These are phyloP conservation scores for Phytophthora idaei DNA, from an alignment of 352 stramenopile genomes.

Conservation along the genomic window DNA sequence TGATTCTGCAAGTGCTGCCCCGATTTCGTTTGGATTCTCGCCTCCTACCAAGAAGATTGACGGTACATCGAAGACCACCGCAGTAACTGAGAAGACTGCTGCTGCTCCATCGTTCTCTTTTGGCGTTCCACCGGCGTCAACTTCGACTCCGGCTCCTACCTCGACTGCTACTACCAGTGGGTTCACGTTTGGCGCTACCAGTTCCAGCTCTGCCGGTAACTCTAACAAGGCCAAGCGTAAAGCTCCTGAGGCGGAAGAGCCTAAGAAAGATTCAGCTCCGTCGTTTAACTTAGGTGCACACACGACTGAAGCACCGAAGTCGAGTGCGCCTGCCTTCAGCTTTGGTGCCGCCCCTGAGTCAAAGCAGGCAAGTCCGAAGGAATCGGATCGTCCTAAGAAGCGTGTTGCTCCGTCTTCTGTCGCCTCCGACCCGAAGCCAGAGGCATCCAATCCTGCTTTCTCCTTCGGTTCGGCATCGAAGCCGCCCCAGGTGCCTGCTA, in stretches of 20 bases:
- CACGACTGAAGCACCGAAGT: background rate
- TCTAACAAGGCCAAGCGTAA: constrained; percentile 36
- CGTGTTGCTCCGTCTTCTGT: constrained; percentile 29
- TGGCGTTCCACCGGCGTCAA: constrained; percentile 20
- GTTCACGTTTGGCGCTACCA: constrained; percentile 31
- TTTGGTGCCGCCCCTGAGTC: constrained; percentile 29
- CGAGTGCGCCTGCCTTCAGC: constrained; percentile 35
- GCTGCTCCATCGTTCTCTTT: constrained; percentile 40
- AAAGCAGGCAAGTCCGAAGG: constrained; percentile 17
- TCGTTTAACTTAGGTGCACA: constrained; percentile 33
- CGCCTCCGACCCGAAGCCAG: constrained; percentile 29
- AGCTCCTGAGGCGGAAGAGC: constrained; percentile 17
- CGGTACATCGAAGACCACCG: constrained; percentile 15
- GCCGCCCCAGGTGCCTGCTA: constrained; percentile 19
- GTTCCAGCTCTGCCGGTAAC: constrained; percentile 8
- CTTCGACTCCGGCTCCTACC: background rate
- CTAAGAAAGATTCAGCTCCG: constrained; percentile 12
- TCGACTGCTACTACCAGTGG: constrained; percentile 11
- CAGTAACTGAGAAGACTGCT: constrained; percentile 12
- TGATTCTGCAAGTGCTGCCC: constrained; percentile 17
- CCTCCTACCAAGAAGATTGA: constrained; percentile 28
- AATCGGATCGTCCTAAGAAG: constrained; percentile 36
- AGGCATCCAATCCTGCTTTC: constrained; percentile 34
- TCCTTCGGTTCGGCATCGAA: constrained; percentile 30
- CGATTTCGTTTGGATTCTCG: constrained; percentile 41